phyloP scores from a whole-genome alignment of 2,329 filamentous ascomycete species.

The Diaporthe ilicicola region DNA sequence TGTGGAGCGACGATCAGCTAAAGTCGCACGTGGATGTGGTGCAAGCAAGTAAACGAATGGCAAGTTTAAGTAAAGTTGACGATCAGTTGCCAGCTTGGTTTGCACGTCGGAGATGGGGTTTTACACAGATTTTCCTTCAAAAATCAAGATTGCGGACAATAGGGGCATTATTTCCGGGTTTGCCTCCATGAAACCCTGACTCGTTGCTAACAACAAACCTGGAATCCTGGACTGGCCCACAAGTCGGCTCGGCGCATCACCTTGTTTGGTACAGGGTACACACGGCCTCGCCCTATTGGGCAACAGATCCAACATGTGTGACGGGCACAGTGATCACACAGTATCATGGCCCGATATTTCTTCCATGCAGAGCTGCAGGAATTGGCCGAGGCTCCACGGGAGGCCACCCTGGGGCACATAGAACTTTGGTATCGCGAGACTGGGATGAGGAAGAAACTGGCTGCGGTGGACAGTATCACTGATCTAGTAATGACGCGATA shows the following conservation, averaged over 20 bases:
- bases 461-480: too few species aligned
- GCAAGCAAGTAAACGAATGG: background rate
- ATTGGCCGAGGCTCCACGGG: background rate
- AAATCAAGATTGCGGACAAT: slow-evolving; percentile 2
- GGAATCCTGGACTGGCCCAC: slow-evolving; percentile 16
- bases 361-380: background rate
- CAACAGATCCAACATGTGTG: background rate
- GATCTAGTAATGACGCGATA: too few species aligned
- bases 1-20: slow-evolving; percentile 2
- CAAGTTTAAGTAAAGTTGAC: background rate
- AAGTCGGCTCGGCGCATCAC: slow-evolving; percentile 10
- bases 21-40: background rate
- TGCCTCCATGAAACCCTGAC: background rate
- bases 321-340: background rate
- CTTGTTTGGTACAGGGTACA: background rate
- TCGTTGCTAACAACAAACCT: slow-evolving; percentile 19
- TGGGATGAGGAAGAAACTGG: too few species aligned
- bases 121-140: background rate
- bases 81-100: background rate
- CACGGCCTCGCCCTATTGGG: background rate
- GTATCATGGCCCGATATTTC: background rate
- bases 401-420: too few species aligned
- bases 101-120: background rate
- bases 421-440: too few species aligned
- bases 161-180: slow-evolving; percentile 14